Evolutionary conservation across 2,329 filamentous ascomycete genomes (phyloP), one percentile per base, ranked within the genome.

Genomic region (Fusarium tupiense): DNA sequence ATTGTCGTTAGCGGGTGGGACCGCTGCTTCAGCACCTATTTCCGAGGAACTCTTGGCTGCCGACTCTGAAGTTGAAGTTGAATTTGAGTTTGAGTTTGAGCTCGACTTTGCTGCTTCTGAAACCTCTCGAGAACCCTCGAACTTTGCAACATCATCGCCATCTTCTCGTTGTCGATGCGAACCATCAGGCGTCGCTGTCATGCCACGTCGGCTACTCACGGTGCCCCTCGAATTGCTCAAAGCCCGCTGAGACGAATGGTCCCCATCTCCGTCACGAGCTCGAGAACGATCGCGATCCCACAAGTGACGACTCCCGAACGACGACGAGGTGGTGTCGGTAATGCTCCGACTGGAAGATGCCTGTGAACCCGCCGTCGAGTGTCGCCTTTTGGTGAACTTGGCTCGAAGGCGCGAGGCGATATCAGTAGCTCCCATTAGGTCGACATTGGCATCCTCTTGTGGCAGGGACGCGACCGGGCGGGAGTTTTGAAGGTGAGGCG

Each of bases 371-470:
- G 81, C 75, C 40, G 81, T 79, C 62, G 85, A 86, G 65, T 84
- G 82, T 72, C 85, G 82, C 68, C 80, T 76, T 49, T 85, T 80
- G 62, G 84, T 80, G 69, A 88, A 84, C 71, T 83, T 86, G 76
- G 85, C 85, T 78, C 84, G 84, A 76, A 88, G 82, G 72, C 85
- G 85, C 71, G 85, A 83, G 76, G 81, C 84, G 64, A 88, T 78
- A 72, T 86, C 85, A 43, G 78, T 75, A 61, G 76, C 74, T 67
- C 84, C 85, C 85, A 87, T 87, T 62, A 71, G 63, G 57, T 71
- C 60, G 61, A 72, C 73, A 76, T 76, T 67, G 54, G 53, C 57
- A 65, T 63, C 61, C 65, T 63, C 33, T 49, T 61, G 69, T 60
- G 65, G 63, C 66, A 60, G 66, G 66, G 61, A 61, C 64, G 61